Conservation (phyloP, 352 stramenopile species). For the Phytophthora multivora region DNA sequence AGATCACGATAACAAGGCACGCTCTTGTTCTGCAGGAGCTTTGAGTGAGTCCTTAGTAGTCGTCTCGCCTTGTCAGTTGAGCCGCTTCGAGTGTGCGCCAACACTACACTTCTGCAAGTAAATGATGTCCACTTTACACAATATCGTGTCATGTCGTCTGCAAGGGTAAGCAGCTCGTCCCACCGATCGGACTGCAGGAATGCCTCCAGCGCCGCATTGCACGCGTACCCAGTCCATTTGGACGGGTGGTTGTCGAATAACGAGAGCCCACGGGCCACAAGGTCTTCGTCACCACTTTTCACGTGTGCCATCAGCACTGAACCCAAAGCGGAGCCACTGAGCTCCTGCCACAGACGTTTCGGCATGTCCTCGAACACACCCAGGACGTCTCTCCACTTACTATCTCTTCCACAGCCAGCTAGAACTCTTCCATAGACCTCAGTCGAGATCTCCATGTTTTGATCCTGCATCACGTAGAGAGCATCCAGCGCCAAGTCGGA, state of each 20-base stretch:
- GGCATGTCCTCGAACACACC: slow-evolving; percentile 14
- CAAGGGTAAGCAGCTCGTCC: slow-evolving; percentile 3
- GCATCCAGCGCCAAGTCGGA: slow-evolving; percentile 16
- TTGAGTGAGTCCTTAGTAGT: slow-evolving; percentile 5
- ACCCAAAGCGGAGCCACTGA: slow-evolving; percentile 7
- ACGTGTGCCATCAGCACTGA: slow-evolving; percentile 14
- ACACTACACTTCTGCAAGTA: slow-evolving; percentile 5
- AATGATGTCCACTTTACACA: slow-evolving; percentile 2
- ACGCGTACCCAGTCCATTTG: slow-evolving; percentile 9
- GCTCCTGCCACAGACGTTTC: background rate
- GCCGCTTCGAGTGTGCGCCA: slow-evolving; percentile 15
- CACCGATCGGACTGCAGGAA: slow-evolving; percentile 7
- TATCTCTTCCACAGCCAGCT: slow-evolving; percentile 9
- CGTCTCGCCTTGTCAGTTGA: slow-evolving; percentile 4
- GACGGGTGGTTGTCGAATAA: slow-evolving; percentile 10
- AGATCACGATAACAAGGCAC: slow-evolving; percentile 62
- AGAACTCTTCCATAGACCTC: slow-evolving; percentile 18
- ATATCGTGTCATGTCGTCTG: slow-evolving; percentile 7
- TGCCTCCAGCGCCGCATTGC: slow-evolving; percentile 12
- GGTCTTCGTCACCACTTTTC: background rate
- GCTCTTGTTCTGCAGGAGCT: slow-evolving; percentile 6
- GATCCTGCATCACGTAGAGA: slow-evolving; percentile 1
- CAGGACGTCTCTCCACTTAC: slow-evolving; percentile 12
- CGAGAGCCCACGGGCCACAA: slow-evolving; percentile 1
- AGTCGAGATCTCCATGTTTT: background rate